phyloP scores from a whole-genome alignment of 306 rosid genomes.

The Geum urbanum region DNA sequence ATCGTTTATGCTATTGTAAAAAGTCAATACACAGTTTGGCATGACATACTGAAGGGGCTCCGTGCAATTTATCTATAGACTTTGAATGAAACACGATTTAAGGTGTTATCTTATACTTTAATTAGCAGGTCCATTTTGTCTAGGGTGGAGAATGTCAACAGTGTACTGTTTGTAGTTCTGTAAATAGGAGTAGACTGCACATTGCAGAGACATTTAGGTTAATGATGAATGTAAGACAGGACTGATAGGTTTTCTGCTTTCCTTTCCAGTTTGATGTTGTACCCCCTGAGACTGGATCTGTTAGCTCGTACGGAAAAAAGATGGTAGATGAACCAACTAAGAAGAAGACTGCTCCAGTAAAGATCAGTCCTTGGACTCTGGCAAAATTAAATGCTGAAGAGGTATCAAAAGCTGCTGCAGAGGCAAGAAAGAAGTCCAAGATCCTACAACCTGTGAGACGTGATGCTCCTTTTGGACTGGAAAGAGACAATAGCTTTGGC shows the following conservation, averaged over 20 bases:
- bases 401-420: slow-evolving; percentile 94
- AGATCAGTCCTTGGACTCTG: slow-evolving; percentile 93
- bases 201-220: background rate
- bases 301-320: slow-evolving; percentile 73
- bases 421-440: slow-evolving; percentile 91
- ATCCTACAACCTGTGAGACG: slow-evolving; percentile 86
- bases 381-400: slow-evolving; percentile 92
- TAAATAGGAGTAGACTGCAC: background rate
- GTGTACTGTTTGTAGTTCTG: background rate
- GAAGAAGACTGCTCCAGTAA: slow-evolving; percentile 80
- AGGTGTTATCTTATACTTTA: background rate
- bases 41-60: background rate
- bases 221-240: background rate
- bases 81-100: background rate
- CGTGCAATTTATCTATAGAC: background rate
- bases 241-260: slow-evolving; percentile 16
- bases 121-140: background rate
- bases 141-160: background rate
- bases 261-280: slow-evolving; percentile 79
- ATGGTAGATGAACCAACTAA: slow-evolving; percentile 49
- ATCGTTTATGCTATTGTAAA: background rate
- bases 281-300: slow-evolving; percentile 89
- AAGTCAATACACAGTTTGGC: background rate
- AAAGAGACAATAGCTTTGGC: slow-evolving; percentile 56
- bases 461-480: slow-evolving; percentile 45